Evolutionary conservation across 441 rosid species (phyloP).

Genomic region (Flueggea neowawraea): DNA sequence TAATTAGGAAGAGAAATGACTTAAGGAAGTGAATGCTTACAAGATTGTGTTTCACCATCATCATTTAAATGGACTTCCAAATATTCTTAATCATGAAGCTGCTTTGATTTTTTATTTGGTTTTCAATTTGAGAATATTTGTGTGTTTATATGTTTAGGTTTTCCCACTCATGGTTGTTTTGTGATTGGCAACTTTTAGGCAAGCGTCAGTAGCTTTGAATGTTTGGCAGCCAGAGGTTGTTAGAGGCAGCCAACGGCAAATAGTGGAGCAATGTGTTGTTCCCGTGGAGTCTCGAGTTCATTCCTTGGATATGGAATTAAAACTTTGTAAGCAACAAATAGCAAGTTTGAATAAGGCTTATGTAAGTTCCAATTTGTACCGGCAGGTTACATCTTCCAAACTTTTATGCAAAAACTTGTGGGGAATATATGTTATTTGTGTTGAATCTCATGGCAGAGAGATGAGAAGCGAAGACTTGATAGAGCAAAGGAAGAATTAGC

Average conservation of each 20-base stretch:
- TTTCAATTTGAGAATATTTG: background rate
- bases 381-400: background rate
- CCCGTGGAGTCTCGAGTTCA: conserved; percentile 54
- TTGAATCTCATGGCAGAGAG: conserved; percentile 37
- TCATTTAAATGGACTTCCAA: too few species aligned
- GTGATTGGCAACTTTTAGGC: conserved; percentile 36
- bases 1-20: background rate
- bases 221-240: conserved; percentile 91
- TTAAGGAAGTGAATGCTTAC: background rate
- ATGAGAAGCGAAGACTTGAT: conserved; percentile 46
- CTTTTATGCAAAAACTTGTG: background rate
- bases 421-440: conserved; percentile 1
- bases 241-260: conserved; percentile 59
- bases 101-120: background rate
- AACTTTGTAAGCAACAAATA: conserved; percentile 76
- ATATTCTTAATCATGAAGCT: background rate
- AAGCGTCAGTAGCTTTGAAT: conserved; percentile 84
- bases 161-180: background rate
- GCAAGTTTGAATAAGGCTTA: conserved; percentile 40
- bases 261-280: conserved; percentile 75
- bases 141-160: background rate
- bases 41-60: background rate
- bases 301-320: conserved; percentile 74
- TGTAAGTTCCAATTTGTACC: conserved; percentile 39
- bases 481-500: conserved; percentile 53